Evolutionary conservation across 1,284 basidiomycete species (phyloP).

Genomic region (Boletus semigastroideus): DNA sequence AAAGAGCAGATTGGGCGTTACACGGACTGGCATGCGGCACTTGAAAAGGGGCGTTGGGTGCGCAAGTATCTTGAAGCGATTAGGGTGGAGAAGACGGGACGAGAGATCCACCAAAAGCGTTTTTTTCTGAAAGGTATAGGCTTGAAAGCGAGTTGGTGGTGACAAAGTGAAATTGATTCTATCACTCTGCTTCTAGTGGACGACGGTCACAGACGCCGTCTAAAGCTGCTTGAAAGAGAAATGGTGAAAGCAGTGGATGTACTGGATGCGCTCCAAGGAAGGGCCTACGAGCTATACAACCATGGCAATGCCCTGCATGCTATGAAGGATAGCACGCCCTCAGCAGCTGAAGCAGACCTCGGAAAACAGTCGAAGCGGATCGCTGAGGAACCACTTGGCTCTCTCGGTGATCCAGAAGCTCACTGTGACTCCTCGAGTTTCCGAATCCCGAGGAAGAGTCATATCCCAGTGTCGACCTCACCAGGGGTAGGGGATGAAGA

Average conservation of each 20-base stretch:
- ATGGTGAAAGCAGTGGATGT: slow-evolving; percentile 29
- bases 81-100: slow-evolving; percentile 28
- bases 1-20: slow-evolving; percentile 19
- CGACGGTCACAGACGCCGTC: slow-evolving; percentile 27
- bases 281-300: slow-evolving; percentile 22
- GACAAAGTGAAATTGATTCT: not conserved
- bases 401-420: slow-evolving; percentile 1
- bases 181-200: slow-evolving; percentile 23
- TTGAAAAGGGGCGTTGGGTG: slow-evolving; percentile 26
- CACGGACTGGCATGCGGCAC: slow-evolving; percentile 12
- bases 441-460: not conserved
- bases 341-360: not conserved
- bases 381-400: slow-evolving; percentile 12
- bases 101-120: slow-evolving; percentile 26
- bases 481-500: slow-evolving; percentile 21
- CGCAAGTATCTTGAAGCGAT: slow-evolving; percentile 33
- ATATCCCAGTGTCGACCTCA: not conserved
- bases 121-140: slow-evolving; percentile 30
- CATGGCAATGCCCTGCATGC: not conserved
- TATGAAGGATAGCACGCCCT: not conserved
- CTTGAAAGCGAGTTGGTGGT: not conserved
- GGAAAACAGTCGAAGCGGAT: slow-evolving; percentile 7
- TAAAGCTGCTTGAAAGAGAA: slow-evolving; percentile 28
- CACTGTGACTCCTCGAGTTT: not conserved
- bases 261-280: slow-evolving; percentile 22